Conservation (phyloP, 805 yeast genomes). For the Yamadazyma tumulicola region DNA sequence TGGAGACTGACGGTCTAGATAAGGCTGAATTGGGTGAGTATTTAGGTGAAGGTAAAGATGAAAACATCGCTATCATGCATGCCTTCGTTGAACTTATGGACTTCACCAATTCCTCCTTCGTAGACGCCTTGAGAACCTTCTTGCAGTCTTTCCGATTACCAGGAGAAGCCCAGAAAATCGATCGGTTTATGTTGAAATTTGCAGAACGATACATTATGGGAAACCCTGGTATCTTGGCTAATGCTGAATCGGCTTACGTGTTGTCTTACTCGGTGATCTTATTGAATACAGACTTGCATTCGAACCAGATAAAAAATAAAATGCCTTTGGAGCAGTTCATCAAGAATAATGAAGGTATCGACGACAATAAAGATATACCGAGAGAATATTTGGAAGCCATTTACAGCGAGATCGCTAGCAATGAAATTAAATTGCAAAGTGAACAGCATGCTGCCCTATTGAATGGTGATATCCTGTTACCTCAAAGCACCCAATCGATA, state of each 20-base stretch:
- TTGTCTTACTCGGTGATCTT: conserved; percentile 87
- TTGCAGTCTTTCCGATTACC: conserved; percentile 90
- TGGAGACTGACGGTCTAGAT: conserved; percentile 72
- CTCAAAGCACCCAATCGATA: conserved; percentile 34
- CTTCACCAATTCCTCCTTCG: conserved; percentile 64
- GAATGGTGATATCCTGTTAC: conserved; percentile 50
- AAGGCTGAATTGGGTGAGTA: conserved; percentile 85
- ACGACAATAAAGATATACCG: conserved; percentile 84
- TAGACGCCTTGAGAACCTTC: conserved; percentile 80
- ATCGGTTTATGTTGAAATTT: conserved; percentile 93
- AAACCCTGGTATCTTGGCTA: conserved; percentile 82
- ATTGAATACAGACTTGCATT: conserved; percentile 93
- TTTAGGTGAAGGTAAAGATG: conserved; percentile 83
- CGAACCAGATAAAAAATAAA: conserved; percentile 76
- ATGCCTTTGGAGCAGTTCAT: conserved; percentile 89
- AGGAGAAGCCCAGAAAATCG: conserved; percentile 97
- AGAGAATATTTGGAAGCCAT: conserved; percentile 65
- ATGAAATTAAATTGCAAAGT: conserved; percentile 87
- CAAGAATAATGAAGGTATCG: conserved; percentile 85
- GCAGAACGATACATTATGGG: conserved; percentile 89
- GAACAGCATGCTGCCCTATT: conserved; percentile 92
- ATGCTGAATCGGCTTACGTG: conserved; percentile 92
- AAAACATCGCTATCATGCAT: conserved; percentile 82
- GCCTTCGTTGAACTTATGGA: conserved; percentile 88
- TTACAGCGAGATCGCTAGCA: conserved; percentile 70